phyloP scores from a whole-genome alignment of 345 rosid species.

The Diplotaxis tenuifolia region DNA sequence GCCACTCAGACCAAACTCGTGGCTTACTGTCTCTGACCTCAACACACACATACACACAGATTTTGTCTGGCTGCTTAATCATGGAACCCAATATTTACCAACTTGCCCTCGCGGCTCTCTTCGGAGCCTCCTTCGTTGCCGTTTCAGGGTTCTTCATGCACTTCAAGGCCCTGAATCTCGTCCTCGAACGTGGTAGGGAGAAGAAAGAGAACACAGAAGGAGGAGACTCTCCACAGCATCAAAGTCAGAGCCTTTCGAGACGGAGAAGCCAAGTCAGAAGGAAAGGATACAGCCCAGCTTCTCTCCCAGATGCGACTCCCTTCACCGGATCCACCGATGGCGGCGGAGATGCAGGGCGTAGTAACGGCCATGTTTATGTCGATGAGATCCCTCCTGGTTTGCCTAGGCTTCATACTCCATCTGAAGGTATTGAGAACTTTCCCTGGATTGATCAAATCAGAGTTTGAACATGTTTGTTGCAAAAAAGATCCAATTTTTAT shows the following conservation, averaged over 20 bases:
- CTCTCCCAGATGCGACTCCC: conserved; percentile 73
- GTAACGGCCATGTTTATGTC: conserved; percentile 56
- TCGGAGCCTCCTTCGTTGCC: conserved; percentile 93
- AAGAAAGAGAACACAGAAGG: conserved; percentile 46
- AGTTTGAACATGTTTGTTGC: not conserved
- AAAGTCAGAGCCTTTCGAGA: conserved; percentile 31
- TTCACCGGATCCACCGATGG: conserved; percentile 50
- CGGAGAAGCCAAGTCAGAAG: conserved; percentile 46
- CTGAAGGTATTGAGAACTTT: conserved; percentile 33
- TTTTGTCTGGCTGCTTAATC: not conserved
- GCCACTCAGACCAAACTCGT: conserved; percentile 26
- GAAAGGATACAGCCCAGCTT: conserved; percentile 63
- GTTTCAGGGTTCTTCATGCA: conserved; percentile 93
- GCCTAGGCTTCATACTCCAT: conserved; percentile 80
- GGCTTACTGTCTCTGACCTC: conserved; percentile 23
- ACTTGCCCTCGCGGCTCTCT: conserved; percentile 94
- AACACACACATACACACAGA: conserved; percentile 2
- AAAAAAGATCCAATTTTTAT: not conserved
- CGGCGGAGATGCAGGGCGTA: conserved; percentile 49
- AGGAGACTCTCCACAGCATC: conserved; percentile 44
- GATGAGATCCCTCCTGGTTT: conserved; percentile 83
- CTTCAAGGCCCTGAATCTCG: conserved; percentile 82
- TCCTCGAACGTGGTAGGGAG: conserved; percentile 85
- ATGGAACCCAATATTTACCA: conserved; percentile 79
- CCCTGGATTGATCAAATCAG: not conserved